Conservation (phyloP, 176 grass and related monocot species). For the Cenchrus purpureus region DNA sequence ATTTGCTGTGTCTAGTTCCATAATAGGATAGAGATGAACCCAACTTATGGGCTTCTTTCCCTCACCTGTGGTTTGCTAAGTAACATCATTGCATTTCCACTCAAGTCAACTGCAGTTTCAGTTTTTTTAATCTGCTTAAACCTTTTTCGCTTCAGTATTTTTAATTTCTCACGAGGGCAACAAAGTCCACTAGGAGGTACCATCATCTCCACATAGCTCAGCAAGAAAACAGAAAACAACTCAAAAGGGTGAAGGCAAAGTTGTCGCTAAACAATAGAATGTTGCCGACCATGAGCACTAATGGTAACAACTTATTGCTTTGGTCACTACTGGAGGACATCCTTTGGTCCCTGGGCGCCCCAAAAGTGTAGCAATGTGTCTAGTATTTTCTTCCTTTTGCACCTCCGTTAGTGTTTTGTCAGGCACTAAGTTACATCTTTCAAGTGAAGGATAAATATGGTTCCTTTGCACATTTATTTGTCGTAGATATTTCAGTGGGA, state of each 20-base stretch:
- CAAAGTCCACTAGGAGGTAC: conserved; percentile 39
- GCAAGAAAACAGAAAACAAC: conserved; percentile 14
- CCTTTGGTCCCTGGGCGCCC: conserved; percentile 14
- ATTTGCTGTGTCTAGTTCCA: conserved; percentile 30
- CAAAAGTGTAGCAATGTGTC: conserved; percentile 35
- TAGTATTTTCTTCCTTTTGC: neutral
- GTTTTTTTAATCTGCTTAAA: neutral
- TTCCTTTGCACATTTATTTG: neutral
- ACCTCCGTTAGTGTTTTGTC: neutral
- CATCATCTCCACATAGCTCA: conserved; percentile 27
- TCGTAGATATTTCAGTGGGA: neutral
- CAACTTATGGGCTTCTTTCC: conserved; percentile 34
- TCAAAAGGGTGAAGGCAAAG: conserved; percentile 10
- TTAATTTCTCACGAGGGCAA: conserved; percentile 18
- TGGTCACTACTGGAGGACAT: conserved; percentile 24
- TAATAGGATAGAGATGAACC: conserved; percentile 29
- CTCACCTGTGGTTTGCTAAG: conserved; percentile 32
- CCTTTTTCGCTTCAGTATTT: neutral
- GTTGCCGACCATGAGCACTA: conserved; percentile 46
- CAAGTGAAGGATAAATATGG: neutral
- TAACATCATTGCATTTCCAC: conserved; percentile 33
- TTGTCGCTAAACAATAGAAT: conserved; percentile 36
- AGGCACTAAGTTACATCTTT: neutral
- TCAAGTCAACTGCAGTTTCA: conserved; percentile 44
- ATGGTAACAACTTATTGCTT: conserved; percentile 24